Base-by-base conservation (phyloP, 495 filamentous ascomycete genomes). In the Acidomyces sp. region DNA sequence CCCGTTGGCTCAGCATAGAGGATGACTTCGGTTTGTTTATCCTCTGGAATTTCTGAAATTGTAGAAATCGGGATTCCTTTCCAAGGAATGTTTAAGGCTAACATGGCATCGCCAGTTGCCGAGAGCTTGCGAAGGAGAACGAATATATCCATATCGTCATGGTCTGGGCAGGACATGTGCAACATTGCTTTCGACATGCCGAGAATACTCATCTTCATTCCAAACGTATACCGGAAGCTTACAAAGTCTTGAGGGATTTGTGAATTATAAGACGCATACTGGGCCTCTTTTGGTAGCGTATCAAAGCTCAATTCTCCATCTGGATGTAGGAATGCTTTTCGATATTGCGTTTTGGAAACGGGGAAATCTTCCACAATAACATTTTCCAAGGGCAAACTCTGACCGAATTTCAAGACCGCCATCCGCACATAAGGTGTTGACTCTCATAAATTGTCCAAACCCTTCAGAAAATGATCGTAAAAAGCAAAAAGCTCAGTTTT, bases 71-170 rank as follows among this genome's bases (percentile, higher is more conserved):
- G 58, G 0, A 55, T 54, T 6, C 51, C 51, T 15, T 44, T 21
- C 6, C 54, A 48, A 7, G 62, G 59, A 35, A 67, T 54, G 39
- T 64, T 63, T 9, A 61, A 39, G 30, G 57, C 51, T 40, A 56
- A 44, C 4, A 66, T 31, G 2, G 50, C 17, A 16, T 62, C 59
- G 2, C 64, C 62, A 29, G 54, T 41, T 18, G 49, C 53, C 34
- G 60, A 57, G 4, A 49, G 43, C 50, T 69, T 69, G 0, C 61
- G 61, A 0, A 66, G 29, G 7, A 56, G 48, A 4, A 67, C 51
- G 36, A 60, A 64, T 1, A 64, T 58, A 18, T 56, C 53, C 33
- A 67, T 56, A 32, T 69, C 64, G 30, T 68, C 57, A 2, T 46
- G 40, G 11, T 59, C 51, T 0, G 57, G 34, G 32, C 55, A 60